Percentiles rank a stretch among this genome's conserved stretches.
phyloP scores from a whole-genome alignment of 192 early-diverging fungal species.

The Coemansia furcata region DNA sequence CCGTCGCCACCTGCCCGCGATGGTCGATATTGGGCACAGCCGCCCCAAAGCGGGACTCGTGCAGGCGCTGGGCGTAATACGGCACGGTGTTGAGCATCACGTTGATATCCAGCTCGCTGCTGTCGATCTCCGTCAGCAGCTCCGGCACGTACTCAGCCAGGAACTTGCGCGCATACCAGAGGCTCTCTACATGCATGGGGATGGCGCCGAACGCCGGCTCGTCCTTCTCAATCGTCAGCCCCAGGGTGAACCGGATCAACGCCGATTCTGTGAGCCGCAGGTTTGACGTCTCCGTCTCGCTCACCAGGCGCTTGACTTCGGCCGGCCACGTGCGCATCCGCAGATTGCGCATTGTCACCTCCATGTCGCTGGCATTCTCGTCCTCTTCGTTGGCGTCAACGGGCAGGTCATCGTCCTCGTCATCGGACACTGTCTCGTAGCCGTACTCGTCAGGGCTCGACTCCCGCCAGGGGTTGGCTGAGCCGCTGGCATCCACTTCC shows the following conservation, averaged over 20 bases:
- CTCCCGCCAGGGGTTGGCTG: not conserved
- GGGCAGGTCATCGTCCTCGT: not conserved
- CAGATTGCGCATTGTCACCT: slow-evolving; percentile 1
- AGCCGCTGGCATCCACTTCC: not conserved
- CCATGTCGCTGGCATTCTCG: not conserved
- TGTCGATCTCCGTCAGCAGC: slow-evolving; percentile 19
- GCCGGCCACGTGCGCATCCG: not conserved
- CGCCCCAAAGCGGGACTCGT: slow-evolving; percentile 27
- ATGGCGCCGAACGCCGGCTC: not conserved
- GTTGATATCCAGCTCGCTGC: not conserved
- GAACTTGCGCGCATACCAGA: slow-evolving; percentile 17
- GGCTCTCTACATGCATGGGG: not conserved
- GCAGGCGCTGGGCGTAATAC: slow-evolving; percentile 36
- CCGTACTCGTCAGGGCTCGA: not conserved
- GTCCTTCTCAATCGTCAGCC: not conserved
- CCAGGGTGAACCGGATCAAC: not conserved
- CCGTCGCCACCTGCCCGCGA: slow-evolving; percentile 23
- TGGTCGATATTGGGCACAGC: slow-evolving; percentile 29
- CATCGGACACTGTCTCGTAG: not conserved
- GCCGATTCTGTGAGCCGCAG: not conserved
- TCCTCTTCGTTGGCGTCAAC: not conserved
- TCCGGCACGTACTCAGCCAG: slow-evolving; percentile 28
- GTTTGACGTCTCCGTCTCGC: not conserved
- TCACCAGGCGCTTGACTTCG: not conserved
- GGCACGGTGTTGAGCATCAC: slow-evolving; percentile 17